Base-by-base conservation (phyloP, 2,329 filamentous ascomycete genomes). In the Neofusicoccum sp. region DNA sequence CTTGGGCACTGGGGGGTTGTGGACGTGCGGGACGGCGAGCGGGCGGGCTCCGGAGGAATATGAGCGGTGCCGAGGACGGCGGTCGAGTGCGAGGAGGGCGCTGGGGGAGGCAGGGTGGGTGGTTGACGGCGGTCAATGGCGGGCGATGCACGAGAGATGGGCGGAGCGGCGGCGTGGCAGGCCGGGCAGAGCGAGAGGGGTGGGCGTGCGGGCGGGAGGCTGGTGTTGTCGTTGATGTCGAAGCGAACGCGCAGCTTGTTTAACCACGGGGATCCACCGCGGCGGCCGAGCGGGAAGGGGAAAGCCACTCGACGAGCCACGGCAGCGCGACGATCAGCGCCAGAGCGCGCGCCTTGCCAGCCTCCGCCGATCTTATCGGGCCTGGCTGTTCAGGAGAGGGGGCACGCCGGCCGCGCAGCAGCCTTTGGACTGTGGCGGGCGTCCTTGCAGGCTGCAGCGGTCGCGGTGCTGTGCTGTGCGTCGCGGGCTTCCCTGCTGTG, bases 211-310 rank as follows among this genome's bases (percentile, higher is more conserved):
- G 41, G 54, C 31, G 52, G 36, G 28, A 33, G 37, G 29, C 52
- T 56, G 39, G 54, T 44, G 54, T 44, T 44, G 54, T 58, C 54
- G 54, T 58, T 58, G 54, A 58, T 36, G 39, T 58, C 41, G 52
- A 58, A 45, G 54, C 54, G 54, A 56, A 49, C 34, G 56, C 56
- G 56, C 56, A 60, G 54, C 54, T 60, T 60, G 56, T 49, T 60
- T 60, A 60, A 60, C 36, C 56, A 39, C 41, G 54, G 45, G 45
- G 54, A 58, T 58, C 52, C 54, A 47, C 54, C 54, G 52, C 47
- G 48, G 48, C 48, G 39, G 54, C 54, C 54, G 54, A 58, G 29
- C 54, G 29, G 48, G 54, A 58, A 58, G 54, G 54, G 54, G 54
- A 58, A 58, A 58, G 54, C 54, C 54, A 58, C 29, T 45, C 54